Evolutionary conservation across 176 grass and related monocot genomes (phyloP).

Genomic region (Eleusine coracana): DNA sequence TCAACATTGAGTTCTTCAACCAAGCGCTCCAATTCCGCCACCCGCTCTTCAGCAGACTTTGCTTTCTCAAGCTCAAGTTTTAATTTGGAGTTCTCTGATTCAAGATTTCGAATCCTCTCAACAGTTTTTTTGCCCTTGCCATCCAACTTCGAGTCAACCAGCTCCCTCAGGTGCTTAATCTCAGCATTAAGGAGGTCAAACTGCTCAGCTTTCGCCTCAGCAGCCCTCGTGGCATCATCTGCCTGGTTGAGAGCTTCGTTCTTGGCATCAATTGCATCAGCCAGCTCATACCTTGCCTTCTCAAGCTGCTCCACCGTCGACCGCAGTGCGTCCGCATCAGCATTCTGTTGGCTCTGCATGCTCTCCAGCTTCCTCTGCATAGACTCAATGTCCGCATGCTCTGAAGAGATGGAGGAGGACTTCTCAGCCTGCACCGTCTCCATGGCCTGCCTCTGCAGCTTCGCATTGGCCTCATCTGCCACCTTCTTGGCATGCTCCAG

Average conservation of each 20-base stretch:
- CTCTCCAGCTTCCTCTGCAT: constrained; percentile 57
- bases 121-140: constrained; percentile 40
- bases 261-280: constrained; percentile 73
- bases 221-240: constrained; percentile 57
- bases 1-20: constrained; percentile 52
- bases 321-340: constrained; percentile 37
- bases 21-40: constrained; percentile 47
- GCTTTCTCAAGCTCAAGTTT: constrained; percentile 58
- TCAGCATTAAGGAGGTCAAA: constrained; percentile 59
- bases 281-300: constrained; percentile 66
- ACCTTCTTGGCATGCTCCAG: constrained; percentile 60
- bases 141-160: constrained; percentile 59
- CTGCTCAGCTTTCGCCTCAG: constrained; percentile 63
- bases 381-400: constrained; percentile 43
- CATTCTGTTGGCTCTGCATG: constrained; percentile 69
- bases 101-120: constrained; percentile 50
- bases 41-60: constrained; percentile 52
- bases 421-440: constrained; percentile 42
- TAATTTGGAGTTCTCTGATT: constrained; percentile 48
- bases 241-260: constrained; percentile 59
- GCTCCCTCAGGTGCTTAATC: constrained; percentile 53
- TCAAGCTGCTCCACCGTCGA: constrained; percentile 68
- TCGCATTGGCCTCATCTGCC: constrained; percentile 65
- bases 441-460: constrained; percentile 55
- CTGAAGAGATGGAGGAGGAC: constrained; percentile 10